Percentiles rank a stretch among this genome's conserved stretches.
Conservation (phyloP, 2,329 filamentous ascomycete species). For the Fusarium temperatum region DNA sequence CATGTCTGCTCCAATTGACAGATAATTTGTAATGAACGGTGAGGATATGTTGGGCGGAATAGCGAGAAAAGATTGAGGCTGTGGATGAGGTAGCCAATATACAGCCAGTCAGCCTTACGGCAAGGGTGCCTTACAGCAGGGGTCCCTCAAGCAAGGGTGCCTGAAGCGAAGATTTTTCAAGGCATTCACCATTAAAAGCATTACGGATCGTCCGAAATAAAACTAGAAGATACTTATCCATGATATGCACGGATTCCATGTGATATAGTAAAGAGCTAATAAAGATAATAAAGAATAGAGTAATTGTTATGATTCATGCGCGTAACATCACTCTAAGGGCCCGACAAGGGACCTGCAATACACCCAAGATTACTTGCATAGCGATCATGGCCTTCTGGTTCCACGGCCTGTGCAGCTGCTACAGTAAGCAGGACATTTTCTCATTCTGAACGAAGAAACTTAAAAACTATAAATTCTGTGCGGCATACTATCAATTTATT, state of each 20-base stretch:
- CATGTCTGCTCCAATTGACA: neutral
- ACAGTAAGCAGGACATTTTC: neutral
- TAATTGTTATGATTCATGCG: neutral
- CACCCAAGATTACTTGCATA: neutral
- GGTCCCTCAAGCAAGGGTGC: neutral
- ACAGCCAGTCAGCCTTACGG: neutral
- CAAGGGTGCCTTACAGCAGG: neutral
- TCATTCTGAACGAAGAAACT: neutral
- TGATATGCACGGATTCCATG: accelerated
- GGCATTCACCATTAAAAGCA: neutral
- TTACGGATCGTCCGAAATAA: too few relatives aligned
- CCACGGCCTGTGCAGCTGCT: accelerated
- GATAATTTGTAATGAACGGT: neutral
- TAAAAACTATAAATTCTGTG: too few relatives aligned
- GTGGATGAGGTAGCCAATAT: neutral
- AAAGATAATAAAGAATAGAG: neutral
- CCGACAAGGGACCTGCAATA: neutral
- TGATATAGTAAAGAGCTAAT: accelerated
- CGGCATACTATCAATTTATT: neutral
- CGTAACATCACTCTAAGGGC: accelerated
- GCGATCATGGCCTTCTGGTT: too few relatives aligned
- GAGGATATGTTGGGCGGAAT: neutral
- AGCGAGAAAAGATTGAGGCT: neutral
- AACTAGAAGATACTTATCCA: accelerated
- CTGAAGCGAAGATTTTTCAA: neutral